phyloP scores from a whole-genome alignment of 371 early-diverging fungal genomes.

The Chytridium lagenaria region DNA sequence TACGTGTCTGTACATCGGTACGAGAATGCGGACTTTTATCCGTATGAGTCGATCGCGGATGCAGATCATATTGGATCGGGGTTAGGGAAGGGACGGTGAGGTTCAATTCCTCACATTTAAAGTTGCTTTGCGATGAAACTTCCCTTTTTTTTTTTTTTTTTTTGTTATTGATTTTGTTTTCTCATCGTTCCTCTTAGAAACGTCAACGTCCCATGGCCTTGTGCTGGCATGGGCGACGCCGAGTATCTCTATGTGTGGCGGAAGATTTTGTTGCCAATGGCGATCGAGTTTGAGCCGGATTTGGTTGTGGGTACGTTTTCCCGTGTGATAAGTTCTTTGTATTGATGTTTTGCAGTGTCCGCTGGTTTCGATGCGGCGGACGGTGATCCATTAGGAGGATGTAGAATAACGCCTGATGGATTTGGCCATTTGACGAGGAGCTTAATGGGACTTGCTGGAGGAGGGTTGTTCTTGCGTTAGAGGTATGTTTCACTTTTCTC shows the following conservation, averaged over 20 bases:
- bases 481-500: constrained; percentile 4
- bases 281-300: constrained; percentile 81
- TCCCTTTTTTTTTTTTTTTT: neutral
- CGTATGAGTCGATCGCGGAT: constrained; percentile 62
- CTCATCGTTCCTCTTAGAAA: no score
- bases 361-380: constrained; percentile 92
- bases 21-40: constrained; percentile 81
- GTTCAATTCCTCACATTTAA: neutral
- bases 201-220: constrained; percentile 88
- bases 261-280: constrained; percentile 80
- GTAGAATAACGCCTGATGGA: constrained; percentile 79
- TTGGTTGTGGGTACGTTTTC: constrained; percentile 69
- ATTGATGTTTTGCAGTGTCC: constrained; percentile 58
- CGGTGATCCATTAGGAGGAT: constrained; percentile 86
- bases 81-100: constrained; percentile 66
- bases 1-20: constrained; percentile 88
- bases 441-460: constrained; percentile 72
- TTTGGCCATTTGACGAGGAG: constrained; percentile 87
- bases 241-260: constrained; percentile 88
- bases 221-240: constrained; percentile 78
- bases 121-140: neutral
- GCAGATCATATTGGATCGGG: constrained; percentile 66
- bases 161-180: no score
- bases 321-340: neutral
- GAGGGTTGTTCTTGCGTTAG: constrained; percentile 67